These are phyloP conservation scores for Lodderomyces margitis DNA, from an alignment of 1,139 yeast species.

Conservation along the genomic window DNA sequence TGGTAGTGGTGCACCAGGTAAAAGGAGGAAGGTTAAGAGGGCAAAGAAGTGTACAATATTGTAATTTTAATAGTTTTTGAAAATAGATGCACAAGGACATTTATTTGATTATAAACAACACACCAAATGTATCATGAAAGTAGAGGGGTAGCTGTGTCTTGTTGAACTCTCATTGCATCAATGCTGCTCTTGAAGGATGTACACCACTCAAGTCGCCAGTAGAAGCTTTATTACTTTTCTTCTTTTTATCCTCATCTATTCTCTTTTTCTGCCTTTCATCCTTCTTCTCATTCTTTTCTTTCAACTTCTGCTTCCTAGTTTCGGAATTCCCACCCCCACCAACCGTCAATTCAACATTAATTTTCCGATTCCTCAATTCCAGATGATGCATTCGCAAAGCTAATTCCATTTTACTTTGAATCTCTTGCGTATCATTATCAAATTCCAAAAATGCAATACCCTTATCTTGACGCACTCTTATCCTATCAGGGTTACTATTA, in stretches of 20 bases:
- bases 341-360: slow-evolving; percentile 93
- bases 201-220: slow-evolving; percentile 32
- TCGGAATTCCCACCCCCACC: slow-evolving; percentile 97
- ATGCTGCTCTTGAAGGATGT: slow-evolving; percentile 59
- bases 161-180: slow-evolving; percentile 24
- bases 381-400: slow-evolving; percentile 85
- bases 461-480: slow-evolving; percentile 77
- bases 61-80: slow-evolving; percentile 19
- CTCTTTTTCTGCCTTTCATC: slow-evolving; percentile 60
- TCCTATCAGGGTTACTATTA: slow-evolving; percentile 65
- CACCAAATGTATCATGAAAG: too few relatives aligned
- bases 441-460: slow-evolving; percentile 95
- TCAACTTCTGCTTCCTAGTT: slow-evolving; percentile 66
- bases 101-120: too few relatives aligned
- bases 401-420: slow-evolving; percentile 75
- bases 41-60: slow-evolving; percentile 51
- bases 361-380: slow-evolving; percentile 62
- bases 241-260: slow-evolving; percentile 28
- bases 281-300: slow-evolving; percentile 73
- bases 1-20: slow-evolving; percentile 6
- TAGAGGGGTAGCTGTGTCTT: neutral
- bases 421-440: slow-evolving; percentile 57
- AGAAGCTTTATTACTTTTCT: slow-evolving; percentile 24
- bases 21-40: slow-evolving; percentile 38
- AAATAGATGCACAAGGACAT: slow-evolving; percentile 2